Conservation (phyloP, 768 basidiomycete genomes). For the Kwoniella bestiolae region DNA sequence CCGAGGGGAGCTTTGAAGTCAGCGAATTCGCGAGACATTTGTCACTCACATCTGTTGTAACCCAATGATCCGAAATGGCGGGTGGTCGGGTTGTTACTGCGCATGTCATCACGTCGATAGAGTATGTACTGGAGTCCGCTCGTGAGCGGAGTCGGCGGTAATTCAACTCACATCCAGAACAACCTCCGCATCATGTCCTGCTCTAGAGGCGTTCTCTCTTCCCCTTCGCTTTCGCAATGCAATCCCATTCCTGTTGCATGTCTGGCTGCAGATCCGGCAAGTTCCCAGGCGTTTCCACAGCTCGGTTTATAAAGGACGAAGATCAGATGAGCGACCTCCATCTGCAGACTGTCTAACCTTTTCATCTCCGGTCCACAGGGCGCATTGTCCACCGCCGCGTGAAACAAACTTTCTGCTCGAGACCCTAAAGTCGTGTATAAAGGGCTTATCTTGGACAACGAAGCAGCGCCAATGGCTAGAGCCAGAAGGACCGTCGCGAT, state of each 20-base stretch:
- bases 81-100: slow-evolving; percentile 26
- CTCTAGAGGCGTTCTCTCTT: slow-evolving; percentile 11
- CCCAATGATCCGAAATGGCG: slow-evolving; percentile 22
- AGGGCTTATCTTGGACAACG: background rate
- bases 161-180: slow-evolving; percentile 30
- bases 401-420: background rate
- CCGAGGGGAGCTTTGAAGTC: slow-evolving; percentile 9
- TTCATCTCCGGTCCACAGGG: background rate
- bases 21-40: background rate
- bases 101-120: slow-evolving; percentile 23
- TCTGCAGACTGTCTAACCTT: slow-evolving; percentile 18
- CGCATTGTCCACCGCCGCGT: slow-evolving; percentile 3
- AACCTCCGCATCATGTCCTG: slow-evolving; percentile 28
- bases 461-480: slow-evolving; percentile 12
- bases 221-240: slow-evolving; percentile 16
- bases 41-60: slow-evolving; percentile 22
- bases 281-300: slow-evolving; percentile 26
- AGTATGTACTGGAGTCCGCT: slow-evolving; percentile 26
- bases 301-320: slow-evolving; percentile 27
- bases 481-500: slow-evolving; percentile 12
- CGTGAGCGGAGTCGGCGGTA: background rate
- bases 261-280: slow-evolving; percentile 23
- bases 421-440: background rate
- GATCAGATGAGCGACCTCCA: slow-evolving; percentile 16
- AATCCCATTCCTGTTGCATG: slow-evolving; percentile 23